Evolutionary conservation across 352 stramenopile genomes (phyloP), one percentile per base, ranked within the genome.

Genomic region (Globisporangium cederbergense): DNA sequence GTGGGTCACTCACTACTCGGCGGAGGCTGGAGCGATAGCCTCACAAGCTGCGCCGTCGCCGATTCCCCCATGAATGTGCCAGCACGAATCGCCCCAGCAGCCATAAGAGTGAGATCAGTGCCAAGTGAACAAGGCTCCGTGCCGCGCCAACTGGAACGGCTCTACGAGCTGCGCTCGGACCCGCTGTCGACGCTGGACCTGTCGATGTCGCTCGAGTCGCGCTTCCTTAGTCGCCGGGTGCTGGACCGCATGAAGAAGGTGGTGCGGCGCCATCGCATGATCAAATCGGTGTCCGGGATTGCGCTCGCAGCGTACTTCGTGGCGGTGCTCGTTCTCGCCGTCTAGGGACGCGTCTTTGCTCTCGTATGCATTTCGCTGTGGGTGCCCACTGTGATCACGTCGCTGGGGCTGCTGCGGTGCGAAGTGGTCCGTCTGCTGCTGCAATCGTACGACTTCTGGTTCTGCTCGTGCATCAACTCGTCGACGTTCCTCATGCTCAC

Each of bases 391-490:
- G 45, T 43, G 30, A 14, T 61, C 52, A 10, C 14, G 4, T 20
- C 11, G 25, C 5, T 32, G 0, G 16, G 5, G 8, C 6, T 54
- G 34, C 30, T 66, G 9, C 30, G 30, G 14, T 60, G 51, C 61
- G 30, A 43, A 11, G 42, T 66, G 9, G 9, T 50, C 28, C 4
- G 4, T 3, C 10, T 60, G 49, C 51, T 66, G 4, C 7, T 60
- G 13, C 10, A 3, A 6, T 38, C 51, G 38, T 60, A 49, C 42
- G 14, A 66, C 30, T 56, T 60, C 28, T 66, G 51, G 42, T 60
- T 60, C 60, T 60, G 22, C n/a, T 49, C 40, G n/a, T 47, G n/a
- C 51, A 25, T 40, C 38, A 66, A 60, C 20, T 16, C 25, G 9
- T 22, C 18, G n/a, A 59, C 51, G 11, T 60, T 38, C 14, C 7